Percentiles rank a stretch among this genome's conserved stretches.
These are phyloP conservation scores for Aegilops speltoides DNA, from an alignment of 176 grass and related monocot species.

Conservation along the genomic window DNA sequence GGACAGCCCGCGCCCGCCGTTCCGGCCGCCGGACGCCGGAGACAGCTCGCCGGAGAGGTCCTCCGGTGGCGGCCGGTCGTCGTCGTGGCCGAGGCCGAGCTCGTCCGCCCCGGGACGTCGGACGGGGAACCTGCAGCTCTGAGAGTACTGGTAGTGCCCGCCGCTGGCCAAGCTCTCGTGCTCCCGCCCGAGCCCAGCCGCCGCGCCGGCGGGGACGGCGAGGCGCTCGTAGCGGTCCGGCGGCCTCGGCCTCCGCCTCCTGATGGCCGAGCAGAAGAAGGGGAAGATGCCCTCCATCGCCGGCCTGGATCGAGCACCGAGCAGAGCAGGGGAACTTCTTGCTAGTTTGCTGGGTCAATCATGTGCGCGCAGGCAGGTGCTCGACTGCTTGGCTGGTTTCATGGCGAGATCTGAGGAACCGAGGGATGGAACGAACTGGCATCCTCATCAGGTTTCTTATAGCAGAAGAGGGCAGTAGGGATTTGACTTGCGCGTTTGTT, in stretches of 20 bases:
- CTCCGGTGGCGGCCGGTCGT: background rate
- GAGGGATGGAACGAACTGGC: background rate
- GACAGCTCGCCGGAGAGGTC: background rate
- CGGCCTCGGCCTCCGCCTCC: conserved; percentile 32
- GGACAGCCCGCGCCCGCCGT: conserved; percentile 21
- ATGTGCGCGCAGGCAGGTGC: background rate
- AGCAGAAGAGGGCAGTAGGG: background rate
- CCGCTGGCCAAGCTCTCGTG: background rate
- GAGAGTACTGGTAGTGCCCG: background rate
- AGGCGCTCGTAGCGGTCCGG: conserved; percentile 14
- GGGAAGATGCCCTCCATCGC: conserved; percentile 20
- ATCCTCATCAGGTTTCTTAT: background rate
- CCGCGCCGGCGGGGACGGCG: background rate
- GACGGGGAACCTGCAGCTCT: conserved; percentile 42
- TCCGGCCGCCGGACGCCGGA: background rate
- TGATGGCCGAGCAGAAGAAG: conserved; percentile 31
- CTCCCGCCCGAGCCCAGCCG: background rate
- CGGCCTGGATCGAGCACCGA: background rate
- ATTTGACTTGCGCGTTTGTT: background rate
- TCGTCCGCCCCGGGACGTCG: conserved; percentile 11
- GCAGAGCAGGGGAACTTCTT: background rate
- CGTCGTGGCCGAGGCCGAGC: background rate
- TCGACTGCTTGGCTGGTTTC: background rate
- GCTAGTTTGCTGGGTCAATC: background rate
- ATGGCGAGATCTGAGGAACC: background rate